Conservation (phyloP, 2,329 filamentous ascomycete genomes). For the Cladosporium sp. region DNA sequence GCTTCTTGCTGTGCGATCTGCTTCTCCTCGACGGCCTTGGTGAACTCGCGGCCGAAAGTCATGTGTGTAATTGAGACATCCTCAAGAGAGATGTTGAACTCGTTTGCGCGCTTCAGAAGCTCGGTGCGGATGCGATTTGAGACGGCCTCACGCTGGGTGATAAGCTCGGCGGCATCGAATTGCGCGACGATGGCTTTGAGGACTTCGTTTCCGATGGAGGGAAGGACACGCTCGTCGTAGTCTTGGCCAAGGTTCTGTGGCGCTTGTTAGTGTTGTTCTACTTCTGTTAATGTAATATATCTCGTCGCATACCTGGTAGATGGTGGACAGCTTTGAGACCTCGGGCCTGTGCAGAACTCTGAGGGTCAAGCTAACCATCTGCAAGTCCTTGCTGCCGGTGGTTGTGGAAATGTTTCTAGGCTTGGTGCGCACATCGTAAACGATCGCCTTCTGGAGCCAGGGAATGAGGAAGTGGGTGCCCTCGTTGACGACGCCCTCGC, state of each 20-base stretch:
- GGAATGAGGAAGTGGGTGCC: slow-evolving; percentile 95
- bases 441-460: slow-evolving; percentile 91
- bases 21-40: slow-evolving; percentile 98
- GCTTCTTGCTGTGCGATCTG: slow-evolving; percentile 99
- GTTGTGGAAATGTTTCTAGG: slow-evolving; percentile 96
- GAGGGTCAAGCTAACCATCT: slow-evolving; percentile 99
- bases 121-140: slow-evolving; percentile 91
- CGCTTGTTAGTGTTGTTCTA: neutral
- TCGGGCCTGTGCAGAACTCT: slow-evolving; percentile 93
- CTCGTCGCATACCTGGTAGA: slow-evolving; percentile 77
- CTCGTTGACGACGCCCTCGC: slow-evolving; percentile 89
- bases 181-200: slow-evolving; percentile 56
- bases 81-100: slow-evolving; percentile 99
- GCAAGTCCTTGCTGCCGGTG: slow-evolving; percentile 96
- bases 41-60: slow-evolving; percentile 99
- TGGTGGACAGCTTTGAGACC: slow-evolving; percentile 88
- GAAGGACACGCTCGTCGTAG: slow-evolving; percentile 73
- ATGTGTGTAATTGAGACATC: slow-evolving; percentile 99
- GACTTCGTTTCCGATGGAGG: slow-evolving; percentile 57
- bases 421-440: slow-evolving; percentile 97
- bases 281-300: neutral
- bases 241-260: slow-evolving; percentile 88
- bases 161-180: slow-evolving; percentile 63
- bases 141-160: slow-evolving; percentile 97
- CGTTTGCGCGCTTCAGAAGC: slow-evolving; percentile 84